phyloP scores from a whole-genome alignment of 441 rosid genomes.

The Breynia disticha region DNA sequence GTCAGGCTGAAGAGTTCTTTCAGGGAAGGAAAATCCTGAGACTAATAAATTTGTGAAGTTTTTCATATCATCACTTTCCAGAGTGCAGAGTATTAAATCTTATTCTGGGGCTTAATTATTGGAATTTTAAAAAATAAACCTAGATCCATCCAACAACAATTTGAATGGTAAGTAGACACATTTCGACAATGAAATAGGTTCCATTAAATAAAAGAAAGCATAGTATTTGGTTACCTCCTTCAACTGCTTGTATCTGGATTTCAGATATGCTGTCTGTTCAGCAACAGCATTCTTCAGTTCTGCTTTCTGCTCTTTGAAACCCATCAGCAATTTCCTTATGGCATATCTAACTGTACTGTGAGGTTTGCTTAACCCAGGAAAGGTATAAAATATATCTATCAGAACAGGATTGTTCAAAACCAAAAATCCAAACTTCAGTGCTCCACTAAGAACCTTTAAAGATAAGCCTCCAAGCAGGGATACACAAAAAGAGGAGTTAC shows the following conservation, averaged over 20 bases:
- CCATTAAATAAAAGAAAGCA: not conserved
- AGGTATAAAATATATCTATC: conserved; percentile 51
- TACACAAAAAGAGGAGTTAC: conserved; percentile 40
- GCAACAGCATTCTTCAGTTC: conserved; percentile 43
- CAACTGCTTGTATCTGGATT: conserved; percentile 54
- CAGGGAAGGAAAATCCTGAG: too few species aligned
- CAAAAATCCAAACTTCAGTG: conserved; percentile 58
- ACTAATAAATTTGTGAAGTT: too few species aligned
- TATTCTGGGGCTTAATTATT: too few species aligned
- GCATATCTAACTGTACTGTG: conserved; percentile 77
- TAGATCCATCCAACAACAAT: too few species aligned
- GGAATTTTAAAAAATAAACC: too few species aligned
- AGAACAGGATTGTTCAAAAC: conserved; percentile 41
- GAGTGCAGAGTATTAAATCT: too few species aligned
- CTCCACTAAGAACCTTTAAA: conserved; percentile 63
- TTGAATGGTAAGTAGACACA: too few species aligned
- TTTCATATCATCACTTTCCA: too few species aligned
- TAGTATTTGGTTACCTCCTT: conserved; percentile 52
- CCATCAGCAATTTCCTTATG: conserved; percentile 56
- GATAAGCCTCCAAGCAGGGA: conserved; percentile 78
- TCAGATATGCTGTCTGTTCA: conserved; percentile 37
- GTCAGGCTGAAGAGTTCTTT: not conserved
- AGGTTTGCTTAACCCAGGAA: conserved; percentile 89
- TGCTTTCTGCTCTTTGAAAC: conserved; percentile 42
- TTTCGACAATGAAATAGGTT: not conserved